Base-by-base conservation (phyloP, 345 rosid species). In the Murraya paniculata region DNA sequence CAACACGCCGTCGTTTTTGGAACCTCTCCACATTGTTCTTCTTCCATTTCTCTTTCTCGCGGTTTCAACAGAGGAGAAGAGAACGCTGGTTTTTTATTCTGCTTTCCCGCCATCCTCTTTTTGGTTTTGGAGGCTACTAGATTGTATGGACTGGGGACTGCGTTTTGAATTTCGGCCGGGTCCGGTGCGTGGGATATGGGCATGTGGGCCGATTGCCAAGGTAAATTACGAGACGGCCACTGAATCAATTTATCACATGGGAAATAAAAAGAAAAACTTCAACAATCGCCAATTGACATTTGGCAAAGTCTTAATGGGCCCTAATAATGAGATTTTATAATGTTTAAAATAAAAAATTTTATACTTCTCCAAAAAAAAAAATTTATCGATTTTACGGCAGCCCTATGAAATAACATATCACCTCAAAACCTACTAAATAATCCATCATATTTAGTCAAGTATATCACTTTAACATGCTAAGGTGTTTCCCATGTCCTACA, bases 101-200 rank as follows among this genome's bases (percentile, higher is more conserved):
- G 82, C 45, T 69, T 85, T 87, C 94, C 90, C 92, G 92, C 94
- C 90, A 84, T 82, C 76, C 65, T n/a, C 21, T 30, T 2, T 30
- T 7, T 5, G 41, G 11, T 35, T 72, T 64, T 48, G 16, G 22
- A 39, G 11, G 68, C 33, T 64, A 2, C 19, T 27, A 6, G 64
- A 25, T 60, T 60, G 55, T 48, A 14, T 16, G 19, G 16, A 14
- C 53, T 45, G 19, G 53, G 53, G 53, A 45, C 21, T 50, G 57
- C 57, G n/a, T 53, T 53, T 18, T 53, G 57, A 53, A 53, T 16
- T 53, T 53, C 1, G 57, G 21, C 57, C 22, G 57, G 57, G 57
- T 53, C 57, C 4, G 57, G 7, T 16, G 57, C 2, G 22, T 19
- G 39, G 68, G 65, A 56, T 33, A 57, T 21, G 22, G 58, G n/a